Evolutionary conservation across 2,329 filamentous ascomycete genomes (phyloP).

Genomic region (Endocalyx cinctus): DNA sequence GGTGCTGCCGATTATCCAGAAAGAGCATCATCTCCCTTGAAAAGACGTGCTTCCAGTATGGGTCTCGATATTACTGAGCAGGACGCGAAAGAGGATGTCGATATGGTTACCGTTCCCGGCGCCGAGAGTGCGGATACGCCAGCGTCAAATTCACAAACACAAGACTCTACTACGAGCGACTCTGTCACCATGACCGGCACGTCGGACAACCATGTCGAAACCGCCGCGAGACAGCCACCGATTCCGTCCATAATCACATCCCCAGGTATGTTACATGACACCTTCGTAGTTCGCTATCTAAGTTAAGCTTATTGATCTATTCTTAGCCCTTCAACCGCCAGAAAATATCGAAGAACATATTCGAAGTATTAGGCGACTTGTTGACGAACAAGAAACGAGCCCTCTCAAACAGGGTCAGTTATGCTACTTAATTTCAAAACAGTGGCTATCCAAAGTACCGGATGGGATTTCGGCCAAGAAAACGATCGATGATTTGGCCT

Average conservation of each 20-base stretch:
- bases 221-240: neutral
- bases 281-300: too few species aligned
- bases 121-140: constrained; percentile 14
- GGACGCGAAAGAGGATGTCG: constrained; percentile 39
- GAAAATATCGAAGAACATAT: constrained; percentile 66
- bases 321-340: constrained; percentile 15
- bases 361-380: constrained; percentile 61
- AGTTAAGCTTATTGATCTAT: too few species aligned
- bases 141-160: too few species aligned
- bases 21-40: constrained; percentile 60
- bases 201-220: constrained; percentile 3
- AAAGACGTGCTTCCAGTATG: constrained; percentile 60
- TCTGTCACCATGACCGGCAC: constrained; percentile 11
- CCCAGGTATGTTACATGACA: constrained; percentile 12
- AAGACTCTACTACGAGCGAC: constrained; percentile 2
- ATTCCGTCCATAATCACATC: constrained; percentile 5
- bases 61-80: constrained; percentile 39
- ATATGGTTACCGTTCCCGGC: constrained; percentile 34
- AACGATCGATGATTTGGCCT: constrained; percentile 52
- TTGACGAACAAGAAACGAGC: constrained; percentile 45
- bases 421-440: constrained; percentile 72
- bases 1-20: constrained; percentile 54
- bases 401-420: constrained; percentile 65
- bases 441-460: constrained; percentile 74
- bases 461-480: constrained; percentile 55